Conservation (phyloP, 148 eudicot genomes). For the Pouteria glomerata region DNA sequence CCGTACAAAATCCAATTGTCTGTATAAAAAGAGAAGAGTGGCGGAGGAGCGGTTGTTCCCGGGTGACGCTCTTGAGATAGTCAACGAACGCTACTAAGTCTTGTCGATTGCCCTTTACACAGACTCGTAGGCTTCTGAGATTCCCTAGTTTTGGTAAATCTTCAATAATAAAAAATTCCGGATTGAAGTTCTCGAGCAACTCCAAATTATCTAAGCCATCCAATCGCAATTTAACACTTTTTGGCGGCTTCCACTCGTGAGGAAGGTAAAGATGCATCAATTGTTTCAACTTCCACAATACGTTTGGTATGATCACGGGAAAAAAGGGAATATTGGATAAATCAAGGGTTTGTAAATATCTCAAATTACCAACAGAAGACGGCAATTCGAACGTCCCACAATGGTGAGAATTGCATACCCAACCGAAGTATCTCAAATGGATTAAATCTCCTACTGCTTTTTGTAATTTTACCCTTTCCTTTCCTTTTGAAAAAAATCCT, state of each 20-base stretch:
- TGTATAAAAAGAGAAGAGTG: not conserved
- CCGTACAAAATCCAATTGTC: not conserved
- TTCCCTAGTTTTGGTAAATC: not conserved
- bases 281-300: too few species aligned
- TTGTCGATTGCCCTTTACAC: too few species aligned
- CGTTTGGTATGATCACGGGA: not conserved
- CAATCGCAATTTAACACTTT: too few species aligned
- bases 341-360: constrained; percentile 22
- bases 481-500: not conserved
- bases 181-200: constrained; percentile 9
- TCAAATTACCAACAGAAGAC: constrained; percentile 15
- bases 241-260: too few species aligned
- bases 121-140: not conserved
- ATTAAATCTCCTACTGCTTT: constrained; percentile 8
- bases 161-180: not conserved
- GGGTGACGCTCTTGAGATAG: not conserved
- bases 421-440: constrained; percentile 24
- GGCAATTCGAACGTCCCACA: constrained; percentile 8
- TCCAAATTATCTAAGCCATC: too few species aligned
- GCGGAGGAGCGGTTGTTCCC: not conserved
- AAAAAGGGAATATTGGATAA: not conserved
- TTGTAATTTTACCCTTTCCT: not conserved
- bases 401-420: too few species aligned
- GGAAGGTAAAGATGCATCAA: too few species aligned
- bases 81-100: too few species aligned